These are phyloP conservation scores for Obba rivulosa DNA, from an alignment of 768 basidiomycete species.

Conservation along the genomic window DNA sequence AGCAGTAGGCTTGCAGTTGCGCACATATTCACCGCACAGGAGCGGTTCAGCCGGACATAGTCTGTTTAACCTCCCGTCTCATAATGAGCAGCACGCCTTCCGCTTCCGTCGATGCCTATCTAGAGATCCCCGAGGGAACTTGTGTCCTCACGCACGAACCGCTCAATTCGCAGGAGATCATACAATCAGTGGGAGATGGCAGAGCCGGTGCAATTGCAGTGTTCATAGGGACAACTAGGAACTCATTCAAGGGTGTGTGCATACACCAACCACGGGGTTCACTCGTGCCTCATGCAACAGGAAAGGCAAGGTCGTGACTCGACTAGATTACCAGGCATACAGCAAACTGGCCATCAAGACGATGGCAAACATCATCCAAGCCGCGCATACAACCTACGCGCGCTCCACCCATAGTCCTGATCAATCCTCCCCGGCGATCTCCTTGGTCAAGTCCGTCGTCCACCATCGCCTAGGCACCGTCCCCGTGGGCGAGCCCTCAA, in stretches of 20 bases:
- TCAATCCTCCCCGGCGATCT: slow-evolving; percentile 6
- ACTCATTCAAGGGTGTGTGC: slow-evolving; percentile 69
- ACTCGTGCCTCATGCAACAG: slow-evolving; percentile 1
- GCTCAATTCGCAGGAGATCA: slow-evolving; percentile 54
- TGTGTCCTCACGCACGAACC: slow-evolving; percentile 55
- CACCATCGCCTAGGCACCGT: slow-evolving; percentile 77
- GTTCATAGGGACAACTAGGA: slow-evolving; percentile 84
- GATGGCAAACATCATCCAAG: slow-evolving; percentile 53
- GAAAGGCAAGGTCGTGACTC: slow-evolving; percentile 64
- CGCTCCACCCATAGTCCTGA: slow-evolving; percentile 32
- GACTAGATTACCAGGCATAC: slow-evolving; percentile 80
- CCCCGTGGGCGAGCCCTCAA: slow-evolving; percentile 74
- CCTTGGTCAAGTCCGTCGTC: slow-evolving; percentile 52
- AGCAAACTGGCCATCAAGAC: slow-evolving; percentile 77
- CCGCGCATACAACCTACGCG: slow-evolving; percentile 35
- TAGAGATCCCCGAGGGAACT: slow-evolving; percentile 40
- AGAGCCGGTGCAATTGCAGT: slow-evolving; percentile 66
- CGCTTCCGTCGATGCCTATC: slow-evolving; percentile 37
- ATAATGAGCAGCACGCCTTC: slow-evolving; percentile 6
- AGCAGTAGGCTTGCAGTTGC: no score
- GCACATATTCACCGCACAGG: no score
- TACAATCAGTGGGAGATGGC: slow-evolving; percentile 57
- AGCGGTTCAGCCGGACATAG: neutral
- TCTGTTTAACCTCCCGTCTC: neutral
- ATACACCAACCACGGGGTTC: neutral